Evolutionary conservation across 345 rosid species (phyloP), one percentile per base, ranked within the genome.

Genomic region (Turritis glabra): DNA sequence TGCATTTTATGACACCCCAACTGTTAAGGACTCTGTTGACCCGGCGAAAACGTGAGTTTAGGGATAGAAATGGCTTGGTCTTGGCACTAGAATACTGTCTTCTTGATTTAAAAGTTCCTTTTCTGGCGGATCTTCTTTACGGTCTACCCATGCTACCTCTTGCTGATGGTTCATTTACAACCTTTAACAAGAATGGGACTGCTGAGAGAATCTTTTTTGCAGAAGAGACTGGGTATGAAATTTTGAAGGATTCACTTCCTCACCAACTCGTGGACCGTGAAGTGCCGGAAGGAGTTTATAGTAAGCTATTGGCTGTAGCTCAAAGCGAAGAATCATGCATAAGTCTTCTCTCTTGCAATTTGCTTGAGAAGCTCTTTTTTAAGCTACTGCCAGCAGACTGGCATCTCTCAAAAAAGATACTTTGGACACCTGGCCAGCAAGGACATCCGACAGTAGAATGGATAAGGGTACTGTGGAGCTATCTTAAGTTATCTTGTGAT

Each of bases 61-160:
- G 67, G 80, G 84, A 86, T 64, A 78, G 87, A 69, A 80, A 33
- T 79, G 91, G 92, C 67, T 82, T 85, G 81, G 68, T 88, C 66
- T 78, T 90, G 80, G 77, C 89, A 66, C 89, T 93, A 78, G 98
- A 93, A 65, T 93, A 93, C 81, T 93, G 98, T 83, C 84, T 93
- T 65, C 84, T 84, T 86, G 98, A 90, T 82, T 80, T 82, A 54
- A 53, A 75, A 66, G 75, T 71, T 78, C 88, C 92, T n/a, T 74
- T 63, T 81, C 80, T 56, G 57, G 75, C 76, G 38, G 85, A 85
- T 67, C 64, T 59, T 79, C 76, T 93, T 78, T 84, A 78, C 80
- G 97, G 97, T 81, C 83, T 93, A 81, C 84, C 92, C 65, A 75
- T 93, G 84, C 76, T 93, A 79, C 97, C 97, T 54, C 93, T 93